Conservation (phyloP, 345 rosid species). For the Excoecaria cochinchinensis region DNA sequence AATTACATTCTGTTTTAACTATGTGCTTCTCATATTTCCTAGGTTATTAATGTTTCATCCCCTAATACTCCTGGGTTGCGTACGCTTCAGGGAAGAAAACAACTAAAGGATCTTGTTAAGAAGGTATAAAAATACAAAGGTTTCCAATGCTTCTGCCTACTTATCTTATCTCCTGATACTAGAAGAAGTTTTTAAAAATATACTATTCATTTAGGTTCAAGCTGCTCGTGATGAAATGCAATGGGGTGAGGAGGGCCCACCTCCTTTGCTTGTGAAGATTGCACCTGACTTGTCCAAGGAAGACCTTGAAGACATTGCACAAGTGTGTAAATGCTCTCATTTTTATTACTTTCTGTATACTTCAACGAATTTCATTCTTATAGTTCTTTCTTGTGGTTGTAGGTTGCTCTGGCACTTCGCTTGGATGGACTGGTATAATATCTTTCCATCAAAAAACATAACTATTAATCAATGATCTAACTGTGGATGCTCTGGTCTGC, state of each 20-base stretch:
- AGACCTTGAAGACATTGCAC: constrained; percentile 99
- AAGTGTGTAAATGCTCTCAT: constrained; percentile 43
- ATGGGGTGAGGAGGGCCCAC: constrained; percentile 99
- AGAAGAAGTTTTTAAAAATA: neutral
- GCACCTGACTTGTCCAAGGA: constrained; percentile 94
- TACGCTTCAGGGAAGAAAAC: constrained; percentile 94
- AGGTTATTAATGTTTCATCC: constrained; percentile 96
- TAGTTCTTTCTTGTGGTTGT: constrained; percentile 31
- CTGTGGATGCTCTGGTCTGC: neutral
- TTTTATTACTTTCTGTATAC: constrained; percentile 3
- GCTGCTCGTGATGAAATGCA: constrained; percentile 99
- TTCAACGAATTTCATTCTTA: constrained; percentile 26
- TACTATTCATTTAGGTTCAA: constrained; percentile 57
- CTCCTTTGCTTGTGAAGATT: constrained; percentile 93
- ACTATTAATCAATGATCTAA: neutral
- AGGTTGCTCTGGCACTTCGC: constrained; percentile 94
- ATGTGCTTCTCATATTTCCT: constrained; percentile 2
- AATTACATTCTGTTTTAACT: neutral
- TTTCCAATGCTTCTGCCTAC: constrained; percentile 7
- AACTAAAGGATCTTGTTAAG: constrained; percentile 89
- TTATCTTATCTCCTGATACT: constrained; percentile 5
- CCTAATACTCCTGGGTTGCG: constrained; percentile 97
- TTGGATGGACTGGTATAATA: constrained; percentile 92
- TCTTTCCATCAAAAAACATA: constrained; percentile 11
- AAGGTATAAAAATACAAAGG: constrained; percentile 65